These are phyloP conservation scores for Sarocladiaceae sp. DNA, from an alignment of 2,329 filamentous ascomycete species.

Conservation along the genomic window DNA sequence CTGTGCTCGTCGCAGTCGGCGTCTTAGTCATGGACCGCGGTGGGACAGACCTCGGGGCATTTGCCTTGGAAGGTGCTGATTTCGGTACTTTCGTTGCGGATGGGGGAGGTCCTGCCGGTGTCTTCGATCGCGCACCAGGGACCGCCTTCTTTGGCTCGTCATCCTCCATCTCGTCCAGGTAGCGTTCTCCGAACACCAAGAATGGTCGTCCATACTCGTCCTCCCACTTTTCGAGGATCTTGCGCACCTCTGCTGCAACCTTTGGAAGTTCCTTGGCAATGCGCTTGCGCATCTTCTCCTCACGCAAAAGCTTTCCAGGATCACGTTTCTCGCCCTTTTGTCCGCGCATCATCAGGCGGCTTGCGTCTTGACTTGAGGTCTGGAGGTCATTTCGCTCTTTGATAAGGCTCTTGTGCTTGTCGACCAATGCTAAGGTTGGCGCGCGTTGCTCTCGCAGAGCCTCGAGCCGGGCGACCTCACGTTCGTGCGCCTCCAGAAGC, in stretches of 20 bases:
- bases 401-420: slow-evolving; percentile 77
- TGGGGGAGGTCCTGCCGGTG: slow-evolving; percentile 60
- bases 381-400: slow-evolving; percentile 82
- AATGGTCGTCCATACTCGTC: slow-evolving; percentile 93
- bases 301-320: slow-evolving; percentile 85
- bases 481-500: slow-evolving; percentile 88
- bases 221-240: slow-evolving; percentile 81
- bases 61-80: slow-evolving; percentile 23
- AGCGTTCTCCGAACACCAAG: slow-evolving; percentile 86
- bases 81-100: slow-evolving; percentile 33
- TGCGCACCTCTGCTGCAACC: slow-evolving; percentile 77
- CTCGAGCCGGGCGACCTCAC: slow-evolving; percentile 80
- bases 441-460: slow-evolving; percentile 80
- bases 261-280: slow-evolving; percentile 96
- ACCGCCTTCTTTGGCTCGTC: slow-evolving; percentile 54
- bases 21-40: slow-evolving; percentile 48
- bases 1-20: slow-evolving; percentile 37
- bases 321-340: slow-evolving; percentile 93
- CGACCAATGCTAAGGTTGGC: slow-evolving; percentile 76
- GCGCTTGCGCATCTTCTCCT: slow-evolving; percentile 98
- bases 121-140: slow-evolving; percentile 60
- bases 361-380: slow-evolving; percentile 92
- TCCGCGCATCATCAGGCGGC: slow-evolving; percentile 83
- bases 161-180: slow-evolving; percentile 77
- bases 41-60: slow-evolving; percentile 26